A percentile compares a stretch with the other conserved stretches of the same genome.
phyloP scores from a whole-genome alignment of 768 basidiomycete species.

The Phaeotremella fagi region DNA sequence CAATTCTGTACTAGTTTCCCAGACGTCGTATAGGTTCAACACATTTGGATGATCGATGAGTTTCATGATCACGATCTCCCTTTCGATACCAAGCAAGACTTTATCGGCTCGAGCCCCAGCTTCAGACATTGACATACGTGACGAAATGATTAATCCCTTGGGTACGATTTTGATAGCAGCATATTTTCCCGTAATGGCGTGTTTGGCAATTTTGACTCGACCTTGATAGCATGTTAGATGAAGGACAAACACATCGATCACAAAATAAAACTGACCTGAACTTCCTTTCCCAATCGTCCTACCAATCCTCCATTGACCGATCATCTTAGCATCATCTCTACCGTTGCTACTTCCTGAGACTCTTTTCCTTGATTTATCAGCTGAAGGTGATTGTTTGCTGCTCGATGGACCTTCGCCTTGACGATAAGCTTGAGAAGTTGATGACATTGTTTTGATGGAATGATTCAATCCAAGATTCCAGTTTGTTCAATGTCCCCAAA shows the following conservation, averaged over 20 bases:
- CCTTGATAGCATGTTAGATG: slow-evolving; percentile 53
- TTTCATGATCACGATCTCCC: slow-evolving; percentile 97
- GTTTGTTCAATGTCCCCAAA: too few relatives aligned
- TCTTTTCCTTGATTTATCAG: slow-evolving; percentile 14
- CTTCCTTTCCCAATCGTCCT: slow-evolving; percentile 76
- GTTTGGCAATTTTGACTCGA: slow-evolving; percentile 81
- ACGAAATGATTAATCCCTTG: slow-evolving; percentile 63
- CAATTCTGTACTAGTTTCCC: slow-evolving; percentile 84
- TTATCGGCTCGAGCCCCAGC: slow-evolving; percentile 71
- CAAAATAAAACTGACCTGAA: slow-evolving; percentile 56
- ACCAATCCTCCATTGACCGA: slow-evolving; percentile 78
- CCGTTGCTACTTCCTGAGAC: not conserved
- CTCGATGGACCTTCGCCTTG: slow-evolving; percentile 2
- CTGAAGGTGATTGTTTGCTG: slow-evolving; percentile 7
- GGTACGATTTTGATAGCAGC: slow-evolving; percentile 94
- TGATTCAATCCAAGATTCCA: too few relatives aligned
- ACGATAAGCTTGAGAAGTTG: not conserved
- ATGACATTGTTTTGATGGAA: slow-evolving; percentile 2
- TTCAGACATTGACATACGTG: slow-evolving; percentile 63
- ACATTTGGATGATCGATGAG: slow-evolving; percentile 92
- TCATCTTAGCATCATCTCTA: slow-evolving; percentile 50
- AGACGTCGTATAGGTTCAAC: slow-evolving; percentile 90
- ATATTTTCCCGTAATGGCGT: slow-evolving; percentile 79
- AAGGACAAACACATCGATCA: not conserved
- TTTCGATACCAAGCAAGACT: slow-evolving; percentile 72